phyloP scores from a whole-genome alignment of 2,329 filamentous ascomycete species.

The Aspergillus calidoustus region DNA sequence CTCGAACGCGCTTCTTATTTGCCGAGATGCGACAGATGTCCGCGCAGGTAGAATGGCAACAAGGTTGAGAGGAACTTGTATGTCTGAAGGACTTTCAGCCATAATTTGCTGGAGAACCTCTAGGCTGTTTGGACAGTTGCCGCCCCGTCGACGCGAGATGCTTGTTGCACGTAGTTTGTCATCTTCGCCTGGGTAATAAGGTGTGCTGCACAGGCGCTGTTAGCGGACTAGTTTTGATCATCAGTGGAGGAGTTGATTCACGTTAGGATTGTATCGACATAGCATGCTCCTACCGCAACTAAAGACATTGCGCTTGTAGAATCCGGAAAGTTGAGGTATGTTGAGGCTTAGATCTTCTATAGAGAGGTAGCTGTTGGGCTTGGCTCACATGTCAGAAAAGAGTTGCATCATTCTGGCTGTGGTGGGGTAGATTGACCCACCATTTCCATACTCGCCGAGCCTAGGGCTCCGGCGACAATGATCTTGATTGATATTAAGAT shows the following conservation, averaged over 20 bases:
- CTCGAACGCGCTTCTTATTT: conserved; percentile 61
- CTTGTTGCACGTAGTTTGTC: conserved; percentile 70
- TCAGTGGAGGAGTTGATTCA: conserved; percentile 37
- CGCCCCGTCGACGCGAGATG: conserved; percentile 66
- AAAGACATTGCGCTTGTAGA: conserved; percentile 54
- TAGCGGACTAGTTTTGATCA: background rate
- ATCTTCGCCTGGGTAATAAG: conserved; percentile 71
- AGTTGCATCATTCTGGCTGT: background rate
- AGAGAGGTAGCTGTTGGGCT: too few relatives aligned
- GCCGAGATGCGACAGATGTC: conserved; percentile 55
- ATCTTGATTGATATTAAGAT: background rate
- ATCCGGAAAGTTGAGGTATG: background rate
- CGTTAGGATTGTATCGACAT: conserved; percentile 73
- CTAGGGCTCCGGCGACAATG: too few relatives aligned
- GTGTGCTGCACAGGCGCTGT: conserved; percentile 26
- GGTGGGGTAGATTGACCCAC: conserved; percentile 22
- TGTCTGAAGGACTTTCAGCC: conserved; percentile 12
- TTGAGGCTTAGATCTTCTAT: background rate
- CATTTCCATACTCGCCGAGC: too few relatives aligned
- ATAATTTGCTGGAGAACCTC: conserved; percentile 71
- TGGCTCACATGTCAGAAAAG: background rate
- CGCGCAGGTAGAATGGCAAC: conserved; percentile 58
- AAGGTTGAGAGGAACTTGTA: conserved; percentile 40
- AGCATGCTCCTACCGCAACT: conserved; percentile 69
- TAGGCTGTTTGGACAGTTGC: conserved; percentile 73